These are phyloP conservation scores for Candida tropicalis DNA, from an alignment of 1,139 yeast species.

Conservation along the genomic window DNA sequence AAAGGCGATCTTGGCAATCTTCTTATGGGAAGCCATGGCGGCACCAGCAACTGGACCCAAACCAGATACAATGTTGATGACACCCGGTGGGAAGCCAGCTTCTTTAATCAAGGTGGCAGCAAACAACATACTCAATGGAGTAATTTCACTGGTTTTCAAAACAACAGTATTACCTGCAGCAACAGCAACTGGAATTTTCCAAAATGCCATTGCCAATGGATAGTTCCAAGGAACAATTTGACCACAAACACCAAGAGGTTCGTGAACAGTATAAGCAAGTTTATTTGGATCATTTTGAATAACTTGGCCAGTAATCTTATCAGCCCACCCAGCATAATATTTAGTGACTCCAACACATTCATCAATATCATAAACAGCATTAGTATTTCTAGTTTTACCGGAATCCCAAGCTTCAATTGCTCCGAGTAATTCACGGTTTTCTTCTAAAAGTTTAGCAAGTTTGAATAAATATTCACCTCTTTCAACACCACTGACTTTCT, in stretches of 20 bases:
- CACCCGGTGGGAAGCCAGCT: slow-evolving; percentile 77
- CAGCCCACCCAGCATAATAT: slow-evolving; percentile 86
- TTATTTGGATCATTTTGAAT: slow-evolving; percentile 68
- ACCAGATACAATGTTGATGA: slow-evolving; percentile 62
- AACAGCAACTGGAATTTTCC: slow-evolving; percentile 65
- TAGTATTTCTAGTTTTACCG: slow-evolving; percentile 65
- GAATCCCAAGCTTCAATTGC: slow-evolving; percentile 80
- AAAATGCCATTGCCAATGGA: slow-evolving; percentile 59
- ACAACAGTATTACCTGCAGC: slow-evolving; percentile 71
- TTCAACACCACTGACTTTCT: slow-evolving; percentile 46
- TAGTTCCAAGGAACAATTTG: slow-evolving; percentile 74
- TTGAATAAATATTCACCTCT: slow-evolving; percentile 59
- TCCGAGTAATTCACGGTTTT: slow-evolving; percentile 58
- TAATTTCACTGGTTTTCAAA: slow-evolving; percentile 67
- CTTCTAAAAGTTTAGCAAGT: slow-evolving; percentile 62
- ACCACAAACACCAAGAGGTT: slow-evolving; percentile 82
- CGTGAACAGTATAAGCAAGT: slow-evolving; percentile 77
- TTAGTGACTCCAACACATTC: slow-evolving; percentile 59
- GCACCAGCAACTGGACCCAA: slow-evolving; percentile 58
- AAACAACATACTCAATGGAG: slow-evolving; percentile 63
- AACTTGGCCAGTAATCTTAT: slow-evolving; percentile 70
- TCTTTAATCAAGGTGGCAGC: slow-evolving; percentile 56
- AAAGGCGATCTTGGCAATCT: slow-evolving; percentile 66
- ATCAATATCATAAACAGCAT: slow-evolving; percentile 58
- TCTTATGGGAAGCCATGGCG: slow-evolving; percentile 58